Base-by-base conservation (phyloP, 495 filamentous ascomycete species). In the Viridothelium virens region DNA sequence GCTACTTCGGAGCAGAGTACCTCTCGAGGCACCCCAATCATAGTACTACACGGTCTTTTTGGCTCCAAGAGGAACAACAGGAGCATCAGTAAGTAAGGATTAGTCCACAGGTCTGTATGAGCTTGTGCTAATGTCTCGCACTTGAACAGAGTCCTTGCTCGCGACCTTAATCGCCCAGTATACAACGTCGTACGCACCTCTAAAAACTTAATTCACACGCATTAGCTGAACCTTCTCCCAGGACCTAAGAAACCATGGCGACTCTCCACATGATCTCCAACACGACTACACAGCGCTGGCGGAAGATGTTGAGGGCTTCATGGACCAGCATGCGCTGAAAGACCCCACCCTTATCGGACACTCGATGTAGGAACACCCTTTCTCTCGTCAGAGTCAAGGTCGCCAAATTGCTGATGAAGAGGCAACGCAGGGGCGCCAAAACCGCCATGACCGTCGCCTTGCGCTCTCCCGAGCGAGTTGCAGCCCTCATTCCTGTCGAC, bases 31-130 rank as follows among this genome's bases (percentile, higher is more conserved):
- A 91, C 94, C 1, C 91, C 94, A 0, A 89, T 98, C 66, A 77
- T 98, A 69, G 85, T 98, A 68, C 83, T 97, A 76, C 94, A 98
- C 75, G 94, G 94, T 3, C 81, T 98, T 16, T 97, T 98, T 74
- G 94, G 94, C 33, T 96, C 91, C 48, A 97, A 96, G 78, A 90
- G 90, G 81, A 98, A 98, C 72, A 94, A 97, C 73, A 79, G 93
- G 77, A 92, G 84, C 76, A 94, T 98, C 68, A 95, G 93, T 86
- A 96, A 92, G 94, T 97, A 84, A 81, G 91, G 79, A 68, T 33
- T 38, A 48, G 44, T 0, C 70, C 47, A 44, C 50, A 25, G 14
- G 48, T 25, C 36, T 11, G 56, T 6, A n/a, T 36, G 41, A 66
- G 39, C 14, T 11, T 25, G 34, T 18, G 62, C 70, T 74, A 61